Conservation (phyloP, 140 eudicot species). For the Stevia rebaudiana region DNA sequence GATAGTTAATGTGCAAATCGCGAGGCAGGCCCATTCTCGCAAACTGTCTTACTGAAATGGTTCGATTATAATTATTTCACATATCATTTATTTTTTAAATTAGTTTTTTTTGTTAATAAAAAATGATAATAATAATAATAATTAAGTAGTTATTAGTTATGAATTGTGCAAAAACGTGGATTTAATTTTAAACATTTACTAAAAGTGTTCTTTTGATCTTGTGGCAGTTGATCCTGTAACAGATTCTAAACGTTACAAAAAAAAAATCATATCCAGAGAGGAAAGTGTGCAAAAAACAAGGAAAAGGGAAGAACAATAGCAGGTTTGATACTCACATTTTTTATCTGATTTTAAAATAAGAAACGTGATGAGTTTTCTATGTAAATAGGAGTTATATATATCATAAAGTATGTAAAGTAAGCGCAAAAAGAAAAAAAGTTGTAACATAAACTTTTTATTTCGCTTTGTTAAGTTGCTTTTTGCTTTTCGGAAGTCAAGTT, state of each 20-base stretch:
- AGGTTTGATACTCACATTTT: not conserved
- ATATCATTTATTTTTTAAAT: too few species aligned
- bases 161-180: not conserved
- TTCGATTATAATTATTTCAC: not conserved
- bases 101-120: too few species aligned
- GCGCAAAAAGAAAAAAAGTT: not conserved
- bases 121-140: too few species aligned
- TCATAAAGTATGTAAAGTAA: not conserved
- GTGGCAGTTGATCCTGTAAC: not conserved
- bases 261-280: not conserved
- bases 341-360: not conserved
- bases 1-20: slow-evolving; percentile 22
- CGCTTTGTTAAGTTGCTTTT: not conserved
- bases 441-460: not conserved
- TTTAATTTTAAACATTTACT: not conserved
- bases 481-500: too few species aligned
- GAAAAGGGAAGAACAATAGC: not conserved
- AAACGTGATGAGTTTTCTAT: not conserved
- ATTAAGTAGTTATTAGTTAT: not conserved
- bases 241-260: too few species aligned
- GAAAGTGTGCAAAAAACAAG: not conserved
- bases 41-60: slow-evolving; percentile 54
- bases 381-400: too few species aligned
- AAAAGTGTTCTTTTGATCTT: not conserved
- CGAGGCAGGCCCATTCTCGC: slow-evolving; percentile 53